Evolutionary conservation across 2,329 filamentous ascomycete species (phyloP).

Genomic region (Curvularia sp.): DNA sequence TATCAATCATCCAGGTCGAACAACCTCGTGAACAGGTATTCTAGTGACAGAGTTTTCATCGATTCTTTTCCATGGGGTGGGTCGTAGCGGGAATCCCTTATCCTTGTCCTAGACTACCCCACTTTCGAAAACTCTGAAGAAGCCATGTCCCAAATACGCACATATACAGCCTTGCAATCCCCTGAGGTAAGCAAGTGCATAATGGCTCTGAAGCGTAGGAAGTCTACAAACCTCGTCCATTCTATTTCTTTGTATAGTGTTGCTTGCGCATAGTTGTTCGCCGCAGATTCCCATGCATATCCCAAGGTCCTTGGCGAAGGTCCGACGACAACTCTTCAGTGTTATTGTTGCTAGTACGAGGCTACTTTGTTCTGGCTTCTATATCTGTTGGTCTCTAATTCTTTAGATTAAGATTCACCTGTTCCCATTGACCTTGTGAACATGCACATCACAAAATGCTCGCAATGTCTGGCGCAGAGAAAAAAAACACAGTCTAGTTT

Average conservation of each 20-base stretch:
- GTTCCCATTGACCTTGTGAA: not conserved
- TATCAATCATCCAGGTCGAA: not conserved
- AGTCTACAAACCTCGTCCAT: too few relatives aligned
- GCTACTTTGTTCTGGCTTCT: not conserved
- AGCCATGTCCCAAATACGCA: not conserved
- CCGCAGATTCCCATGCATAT: not conserved
- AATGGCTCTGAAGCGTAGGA: too few relatives aligned
- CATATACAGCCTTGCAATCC: not conserved
- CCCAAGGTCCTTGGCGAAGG: not conserved
- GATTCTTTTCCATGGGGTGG: not conserved
- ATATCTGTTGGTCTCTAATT: not conserved
- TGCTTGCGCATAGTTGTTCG: not conserved
- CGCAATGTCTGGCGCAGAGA: not conserved
- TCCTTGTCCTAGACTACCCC: not conserved
- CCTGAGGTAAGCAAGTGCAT: too few relatives aligned
- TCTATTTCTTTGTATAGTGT: not conserved
- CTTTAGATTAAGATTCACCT: not conserved
- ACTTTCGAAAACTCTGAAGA: not conserved
- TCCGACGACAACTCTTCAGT: not conserved
- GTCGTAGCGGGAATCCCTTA: not conserved
- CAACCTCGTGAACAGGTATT: not conserved
- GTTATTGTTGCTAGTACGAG: not conserved
- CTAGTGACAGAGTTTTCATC: not conserved
- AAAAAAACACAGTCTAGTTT: not conserved
- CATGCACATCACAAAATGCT: not conserved